Base-by-base conservation (phyloP, 2,329 filamentous ascomycete genomes). In the Fusarium armeniacum region DNA sequence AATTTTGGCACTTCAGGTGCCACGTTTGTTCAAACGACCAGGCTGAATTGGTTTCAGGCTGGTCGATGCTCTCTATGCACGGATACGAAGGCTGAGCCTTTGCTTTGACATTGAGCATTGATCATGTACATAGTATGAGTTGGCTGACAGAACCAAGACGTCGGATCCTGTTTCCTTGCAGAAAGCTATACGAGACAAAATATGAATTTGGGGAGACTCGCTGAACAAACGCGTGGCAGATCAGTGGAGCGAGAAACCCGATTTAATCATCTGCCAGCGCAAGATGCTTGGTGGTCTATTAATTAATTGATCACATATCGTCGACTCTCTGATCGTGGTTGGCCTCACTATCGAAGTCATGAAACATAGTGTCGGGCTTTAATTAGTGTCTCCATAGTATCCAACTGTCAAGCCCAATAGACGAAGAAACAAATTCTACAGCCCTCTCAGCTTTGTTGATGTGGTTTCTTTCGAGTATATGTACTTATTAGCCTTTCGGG, bases 1-100 rank as follows among this genome's bases (percentile, higher is more conserved):
- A 26, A 22, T 36, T 66, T 16, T 38, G 30, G 20, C 26, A 53
- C 6, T 22, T 53, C 40, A 62, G 59, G 38, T 41, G 26, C 32
- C 18, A 30, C 32, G 35, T 8, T 20, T 35, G 11, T 26, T 32
- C 30, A 33, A 50, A 44, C 22, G 20, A 20, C 43, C 32, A 30
- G 38, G 41, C 41, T 62, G 45, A 26, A 26, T 4, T 45, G 40
- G 58, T 53, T 52, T 62, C 54, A 66, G 46, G 56, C 41, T 22
- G n/a, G 46, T 43, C 41, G 15, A 22, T 52, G n/a, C n/a, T 28
- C n/a, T 28, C 13, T 41, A 63, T 67, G 65, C 58, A 53, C 26
- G 20, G 41, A 54, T 49, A 43, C n/a, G 50, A 64, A 5, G 30
- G 35, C 20, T 35, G 43, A 20, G 26, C 30, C 18, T 50, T 35